Conservation (phyloP, 257 asterid species). For the Solanum virginianum region DNA sequence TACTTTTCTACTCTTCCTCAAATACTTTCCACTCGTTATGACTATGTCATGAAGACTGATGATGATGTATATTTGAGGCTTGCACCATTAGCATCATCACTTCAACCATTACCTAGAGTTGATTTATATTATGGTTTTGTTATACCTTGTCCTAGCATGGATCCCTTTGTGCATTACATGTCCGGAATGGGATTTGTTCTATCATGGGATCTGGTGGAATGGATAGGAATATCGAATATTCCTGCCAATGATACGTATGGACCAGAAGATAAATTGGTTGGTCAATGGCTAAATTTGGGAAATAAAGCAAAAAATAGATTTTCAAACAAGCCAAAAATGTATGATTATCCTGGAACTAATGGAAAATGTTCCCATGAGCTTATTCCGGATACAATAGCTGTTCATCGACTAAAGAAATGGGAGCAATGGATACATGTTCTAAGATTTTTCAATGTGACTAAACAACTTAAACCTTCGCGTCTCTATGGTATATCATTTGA, state of each 20-base stretch:
- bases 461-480: constrained; percentile 23
- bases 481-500: constrained; percentile 19
- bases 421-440: constrained; percentile 62
- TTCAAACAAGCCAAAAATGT: constrained; percentile 63
- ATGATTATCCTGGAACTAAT: constrained; percentile 75
- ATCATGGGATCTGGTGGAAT: constrained; percentile 75
- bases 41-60: constrained; percentile 79
- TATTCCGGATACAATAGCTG: constrained; percentile 53
- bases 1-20: constrained; percentile 59
- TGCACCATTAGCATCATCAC: constrained; percentile 34
- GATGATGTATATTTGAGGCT: constrained; percentile 66
- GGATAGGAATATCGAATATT: constrained; percentile 35
- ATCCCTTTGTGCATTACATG: constrained; percentile 63
- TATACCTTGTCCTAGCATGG: constrained; percentile 68
- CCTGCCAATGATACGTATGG: constrained; percentile 38
- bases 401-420: constrained; percentile 63
- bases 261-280: constrained; percentile 72
- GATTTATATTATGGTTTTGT: constrained; percentile 72
- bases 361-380: constrained; percentile 72
- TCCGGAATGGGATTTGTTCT: constrained; percentile 75
- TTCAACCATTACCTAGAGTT: constrained; percentile 31
- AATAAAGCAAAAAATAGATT: constrained; percentile 53
- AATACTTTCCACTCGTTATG: constrained; percentile 26
- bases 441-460: constrained; percentile 55
- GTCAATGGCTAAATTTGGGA: constrained; percentile 52